phyloP scores from a whole-genome alignment of 2,329 filamentous ascomycete species.

The Calonectria crousiana region DNA sequence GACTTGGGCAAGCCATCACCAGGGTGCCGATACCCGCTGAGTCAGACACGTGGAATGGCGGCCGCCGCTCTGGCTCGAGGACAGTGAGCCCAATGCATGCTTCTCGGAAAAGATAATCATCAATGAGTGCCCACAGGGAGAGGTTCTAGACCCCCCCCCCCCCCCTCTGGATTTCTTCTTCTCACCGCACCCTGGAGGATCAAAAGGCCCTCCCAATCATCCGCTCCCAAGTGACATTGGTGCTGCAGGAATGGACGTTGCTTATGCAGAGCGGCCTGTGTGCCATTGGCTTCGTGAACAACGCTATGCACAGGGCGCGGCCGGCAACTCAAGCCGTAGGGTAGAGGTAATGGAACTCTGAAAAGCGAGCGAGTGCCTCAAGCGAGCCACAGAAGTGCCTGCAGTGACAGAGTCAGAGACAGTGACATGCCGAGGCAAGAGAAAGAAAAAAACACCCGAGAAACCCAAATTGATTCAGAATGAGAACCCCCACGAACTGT shows the following conservation, averaged over 20 bases:
- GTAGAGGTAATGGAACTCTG: background rate
- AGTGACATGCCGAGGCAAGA: background rate
- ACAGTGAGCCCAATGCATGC: background rate
- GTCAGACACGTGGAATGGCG: slow-evolving; percentile 28
- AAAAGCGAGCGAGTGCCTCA: background rate
- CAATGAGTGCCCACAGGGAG: too few species aligned
- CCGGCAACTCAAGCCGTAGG: background rate
- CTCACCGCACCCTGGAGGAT: background rate
- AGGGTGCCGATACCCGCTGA: background rate
- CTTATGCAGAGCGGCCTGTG: background rate
- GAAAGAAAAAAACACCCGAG: background rate
- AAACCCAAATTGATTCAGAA: background rate
- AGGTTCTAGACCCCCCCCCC: background rate
- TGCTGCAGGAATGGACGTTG: background rate
- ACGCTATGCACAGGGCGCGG: background rate
- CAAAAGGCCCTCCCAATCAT: background rate
- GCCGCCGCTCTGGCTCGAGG: slow-evolving; percentile 13
- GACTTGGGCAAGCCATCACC: background rate
- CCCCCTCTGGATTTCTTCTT: background rate
- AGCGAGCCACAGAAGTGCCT: background rate
- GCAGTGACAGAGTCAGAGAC: background rate
- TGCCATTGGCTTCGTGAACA: background rate
- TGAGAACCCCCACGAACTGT: background rate
- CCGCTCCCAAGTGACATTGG: background rate
- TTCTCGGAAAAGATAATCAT: background rate